Percentiles rank a stretch among this genome's conserved stretches.
phyloP scores from a whole-genome alignment of 2,329 filamentous ascomycete species.

The Cladosporium phlei region DNA sequence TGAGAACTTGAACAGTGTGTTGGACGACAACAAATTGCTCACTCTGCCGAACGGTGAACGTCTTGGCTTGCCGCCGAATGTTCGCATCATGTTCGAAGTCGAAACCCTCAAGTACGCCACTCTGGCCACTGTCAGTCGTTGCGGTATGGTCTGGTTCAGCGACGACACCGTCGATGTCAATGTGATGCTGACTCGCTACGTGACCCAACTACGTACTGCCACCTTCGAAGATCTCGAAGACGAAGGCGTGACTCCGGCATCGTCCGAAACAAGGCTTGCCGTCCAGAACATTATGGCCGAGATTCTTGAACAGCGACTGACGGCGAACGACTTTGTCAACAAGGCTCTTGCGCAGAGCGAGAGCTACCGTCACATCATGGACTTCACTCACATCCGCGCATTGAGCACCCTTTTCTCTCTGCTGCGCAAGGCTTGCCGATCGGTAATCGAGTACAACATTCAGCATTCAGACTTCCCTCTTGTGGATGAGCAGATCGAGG shows the following conservation, averaged over 20 bases:
- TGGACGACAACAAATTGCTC: slow-evolving; percentile 97
- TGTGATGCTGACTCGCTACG: slow-evolving; percentile 91
- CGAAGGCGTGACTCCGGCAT: slow-evolving; percentile 68
- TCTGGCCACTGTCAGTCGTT: slow-evolving; percentile 96
- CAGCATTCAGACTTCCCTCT: slow-evolving; percentile 93
- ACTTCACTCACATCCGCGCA: slow-evolving; percentile 86
- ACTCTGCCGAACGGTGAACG: slow-evolving; percentile 97
- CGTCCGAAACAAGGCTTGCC: slow-evolving; percentile 55
- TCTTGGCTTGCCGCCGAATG: slow-evolving; percentile 87
- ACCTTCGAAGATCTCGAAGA: slow-evolving; percentile 95
- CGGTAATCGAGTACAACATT: slow-evolving; percentile 90
- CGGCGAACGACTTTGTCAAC: slow-evolving; percentile 72
- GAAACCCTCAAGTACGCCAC: slow-evolving; percentile 97
- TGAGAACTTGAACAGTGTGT: slow-evolving; percentile 97
- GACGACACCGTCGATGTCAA: slow-evolving; percentile 89
- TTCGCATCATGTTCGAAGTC: slow-evolving; percentile 99
- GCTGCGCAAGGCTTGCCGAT: slow-evolving; percentile 86
- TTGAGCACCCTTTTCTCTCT: slow-evolving; percentile 92
- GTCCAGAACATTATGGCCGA: slow-evolving; percentile 77
- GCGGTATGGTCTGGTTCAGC: slow-evolving; percentile 99
- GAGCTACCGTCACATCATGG: slow-evolving; percentile 92
- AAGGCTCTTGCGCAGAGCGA: slow-evolving; percentile 71
- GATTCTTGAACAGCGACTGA: slow-evolving; percentile 70
- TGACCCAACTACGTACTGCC: slow-evolving; percentile 73
- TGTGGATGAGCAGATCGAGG: slow-evolving; percentile 82